phyloP scores from a whole-genome alignment of 768 basidiomycete species.

The Myochromella boudieri region DNA sequence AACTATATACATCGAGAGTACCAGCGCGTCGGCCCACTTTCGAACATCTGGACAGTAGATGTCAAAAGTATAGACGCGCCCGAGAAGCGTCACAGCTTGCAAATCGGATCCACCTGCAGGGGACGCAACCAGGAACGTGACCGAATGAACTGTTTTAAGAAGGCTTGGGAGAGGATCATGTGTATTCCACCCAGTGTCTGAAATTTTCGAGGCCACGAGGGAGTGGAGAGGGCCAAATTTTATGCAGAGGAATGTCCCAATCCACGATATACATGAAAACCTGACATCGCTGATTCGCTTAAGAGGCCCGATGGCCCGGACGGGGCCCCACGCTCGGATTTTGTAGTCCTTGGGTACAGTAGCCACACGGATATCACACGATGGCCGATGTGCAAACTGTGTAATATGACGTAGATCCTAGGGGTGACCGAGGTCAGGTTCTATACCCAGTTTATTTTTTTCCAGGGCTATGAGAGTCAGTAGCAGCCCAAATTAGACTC shows the following conservation, averaged over 20 bases:
- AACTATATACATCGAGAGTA: background rate
- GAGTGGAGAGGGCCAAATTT: background rate
- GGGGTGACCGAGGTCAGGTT: background rate
- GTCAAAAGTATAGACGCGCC: background rate
- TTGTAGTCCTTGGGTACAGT: background rate
- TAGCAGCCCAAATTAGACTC: background rate
- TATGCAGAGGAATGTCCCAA: background rate
- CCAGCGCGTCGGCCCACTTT: background rate
- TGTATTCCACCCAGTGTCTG: background rate
- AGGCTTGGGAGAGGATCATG: conserved; percentile 7
- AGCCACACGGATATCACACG: background rate
- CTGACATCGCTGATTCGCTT: background rate
- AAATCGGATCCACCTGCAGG: conserved; percentile 1
- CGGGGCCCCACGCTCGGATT: background rate
- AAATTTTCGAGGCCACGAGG: background rate
- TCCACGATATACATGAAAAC: background rate
- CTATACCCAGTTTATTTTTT: background rate
- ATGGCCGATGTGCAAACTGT: too few species aligned
- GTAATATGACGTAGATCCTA: too few species aligned
- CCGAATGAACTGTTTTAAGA: background rate
- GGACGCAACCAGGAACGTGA: conserved; percentile 1
- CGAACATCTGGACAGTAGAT: background rate
- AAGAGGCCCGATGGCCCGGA: conserved; percentile 8
- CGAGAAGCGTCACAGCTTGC: background rate
- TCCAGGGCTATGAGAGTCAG: conserved; percentile 1